These are phyloP conservation scores for Bryum argenteum DNA, from an alignment of 225 moss, liverwort and hornwort genomes.

Conservation along the genomic window DNA sequence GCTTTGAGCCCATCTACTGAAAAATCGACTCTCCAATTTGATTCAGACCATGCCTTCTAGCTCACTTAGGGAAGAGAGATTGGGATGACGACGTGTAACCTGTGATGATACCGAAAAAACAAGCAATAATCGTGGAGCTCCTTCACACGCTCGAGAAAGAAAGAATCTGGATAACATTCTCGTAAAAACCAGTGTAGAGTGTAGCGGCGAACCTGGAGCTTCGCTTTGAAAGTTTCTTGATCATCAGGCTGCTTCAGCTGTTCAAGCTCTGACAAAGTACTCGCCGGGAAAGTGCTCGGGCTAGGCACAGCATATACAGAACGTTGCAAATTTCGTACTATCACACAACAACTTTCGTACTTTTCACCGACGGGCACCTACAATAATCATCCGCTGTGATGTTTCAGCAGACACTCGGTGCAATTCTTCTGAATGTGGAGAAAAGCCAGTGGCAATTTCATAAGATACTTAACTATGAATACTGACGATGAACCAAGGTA, in stretches of 20 bases:
- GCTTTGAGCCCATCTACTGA: background rate
- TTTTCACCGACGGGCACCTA: slow-evolving; percentile 66
- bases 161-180: slow-evolving; percentile 2
- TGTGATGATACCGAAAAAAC: background rate
- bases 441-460: background rate
- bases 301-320: slow-evolving; percentile 86
- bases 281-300: slow-evolving; percentile 60
- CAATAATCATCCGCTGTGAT: background rate
- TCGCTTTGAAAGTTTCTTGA: slow-evolving; percentile 48
- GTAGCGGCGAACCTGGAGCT: slow-evolving; percentile 66
- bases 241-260: slow-evolving; percentile 55
- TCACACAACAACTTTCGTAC: slow-evolving; percentile 88
- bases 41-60: background rate
- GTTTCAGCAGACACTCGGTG: background rate
- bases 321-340: slow-evolving; percentile 80
- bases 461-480: too few species aligned
- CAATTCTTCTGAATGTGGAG: background rate
- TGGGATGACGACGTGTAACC: background rate
- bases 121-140: background rate
- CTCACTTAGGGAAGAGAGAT: background rate
- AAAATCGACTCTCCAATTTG: background rate
- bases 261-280: slow-evolving; percentile 65
- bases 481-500: background rate
- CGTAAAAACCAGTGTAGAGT: slow-evolving; percentile 11
- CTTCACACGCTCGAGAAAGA: background rate